A percentile compares a stretch with the other conserved stretches of the same genome.
Conservation (phyloP, 257 asterid genomes). For the Marsdenia floribunda region DNA sequence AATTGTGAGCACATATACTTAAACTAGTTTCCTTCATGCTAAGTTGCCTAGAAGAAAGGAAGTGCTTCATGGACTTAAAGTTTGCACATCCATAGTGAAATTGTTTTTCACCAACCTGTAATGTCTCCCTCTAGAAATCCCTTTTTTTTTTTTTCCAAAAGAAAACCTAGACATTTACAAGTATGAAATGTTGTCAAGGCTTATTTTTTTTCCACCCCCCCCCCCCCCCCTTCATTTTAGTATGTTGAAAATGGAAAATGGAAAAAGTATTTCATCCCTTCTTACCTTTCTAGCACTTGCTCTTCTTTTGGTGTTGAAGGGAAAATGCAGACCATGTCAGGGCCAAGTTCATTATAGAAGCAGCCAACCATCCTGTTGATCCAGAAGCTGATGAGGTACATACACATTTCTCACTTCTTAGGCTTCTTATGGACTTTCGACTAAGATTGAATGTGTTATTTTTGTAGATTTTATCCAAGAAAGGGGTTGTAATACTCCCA, state of each 20-base stretch:
- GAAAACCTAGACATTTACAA: not conserved
- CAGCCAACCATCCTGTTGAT: slow-evolving; percentile 91
- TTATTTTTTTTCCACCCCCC: too few relatives aligned
- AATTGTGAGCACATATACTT: not conserved
- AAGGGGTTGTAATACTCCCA: slow-evolving; percentile 71
- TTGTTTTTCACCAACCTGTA: not conserved
- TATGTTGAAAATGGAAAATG: not conserved
- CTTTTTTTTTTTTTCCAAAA: not conserved
- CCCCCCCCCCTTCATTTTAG: not conserved
- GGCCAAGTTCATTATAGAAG: slow-evolving; percentile 80
- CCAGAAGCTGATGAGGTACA: slow-evolving; percentile 94
- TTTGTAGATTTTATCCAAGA: slow-evolving; percentile 71
- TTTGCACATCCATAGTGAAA: not conserved
- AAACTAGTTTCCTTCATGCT: not conserved
- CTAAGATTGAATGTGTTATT: not conserved
- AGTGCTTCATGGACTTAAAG: not conserved
- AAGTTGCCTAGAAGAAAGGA: not conserved
- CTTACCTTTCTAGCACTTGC: slow-evolving; percentile 4
- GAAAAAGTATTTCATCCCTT: not conserved
- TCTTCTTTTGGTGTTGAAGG: slow-evolving; percentile 32
- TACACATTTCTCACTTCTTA: not conserved
- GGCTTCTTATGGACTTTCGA: slow-evolving; percentile 4
- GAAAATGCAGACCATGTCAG: slow-evolving; percentile 69
- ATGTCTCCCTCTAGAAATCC: too few relatives aligned
- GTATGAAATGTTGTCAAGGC: not conserved